Percentiles rank a stretch among this genome's conserved stretches.
Evolutionary conservation across 2,329 filamentous ascomycete genomes (phyloP).

Genomic region (Aspergillus eucalypticola): DNA sequence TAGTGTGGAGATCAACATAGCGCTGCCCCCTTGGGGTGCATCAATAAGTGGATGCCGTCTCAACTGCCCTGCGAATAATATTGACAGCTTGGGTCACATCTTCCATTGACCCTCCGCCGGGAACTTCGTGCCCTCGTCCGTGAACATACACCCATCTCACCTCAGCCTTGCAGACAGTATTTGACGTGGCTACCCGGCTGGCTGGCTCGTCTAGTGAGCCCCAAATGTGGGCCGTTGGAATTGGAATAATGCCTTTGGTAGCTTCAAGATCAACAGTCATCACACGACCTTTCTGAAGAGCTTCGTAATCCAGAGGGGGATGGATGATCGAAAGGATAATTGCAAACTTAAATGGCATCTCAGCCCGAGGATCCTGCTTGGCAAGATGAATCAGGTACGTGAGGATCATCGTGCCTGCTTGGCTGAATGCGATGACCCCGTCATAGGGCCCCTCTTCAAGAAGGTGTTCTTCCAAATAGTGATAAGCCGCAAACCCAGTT

Average conservation of each 20-base stretch:
- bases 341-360: slow-evolving; percentile 27
- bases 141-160: slow-evolving; percentile 17
- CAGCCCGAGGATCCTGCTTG: not conserved
- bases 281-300: not conserved
- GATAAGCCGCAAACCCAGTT: slow-evolving; percentile 5
- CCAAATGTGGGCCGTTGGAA: slow-evolving; percentile 23
- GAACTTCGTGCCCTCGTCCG: slow-evolving; percentile 17
- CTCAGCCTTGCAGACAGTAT: slow-evolving; percentile 10
- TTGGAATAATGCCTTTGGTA: slow-evolving; percentile 1
- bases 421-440: slow-evolving; percentile 30
- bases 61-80: slow-evolving; percentile 13
- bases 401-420: slow-evolving; percentile 25
- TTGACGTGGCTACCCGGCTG: slow-evolving; percentile 3
- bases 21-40: not conserved
- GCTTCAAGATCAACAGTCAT: not conserved
- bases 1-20: not conserved
- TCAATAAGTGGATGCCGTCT: not conserved
- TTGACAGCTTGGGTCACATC: slow-evolving; percentile 13
- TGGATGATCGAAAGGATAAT: slow-evolving; percentile 23
- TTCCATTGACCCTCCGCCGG: slow-evolving; percentile 2
- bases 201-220: slow-evolving; percentile 9
- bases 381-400: slow-evolving; percentile 8
- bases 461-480: slow-evolving; percentile 19
- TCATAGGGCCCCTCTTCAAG: slow-evolving; percentile 31
- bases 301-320: slow-evolving; percentile 10